A percentile compares a stretch with the other conserved stretches of the same genome.
phyloP scores from a whole-genome alignment of 2,329 filamentous ascomycete species.

The Trichoderma sp. region DNA sequence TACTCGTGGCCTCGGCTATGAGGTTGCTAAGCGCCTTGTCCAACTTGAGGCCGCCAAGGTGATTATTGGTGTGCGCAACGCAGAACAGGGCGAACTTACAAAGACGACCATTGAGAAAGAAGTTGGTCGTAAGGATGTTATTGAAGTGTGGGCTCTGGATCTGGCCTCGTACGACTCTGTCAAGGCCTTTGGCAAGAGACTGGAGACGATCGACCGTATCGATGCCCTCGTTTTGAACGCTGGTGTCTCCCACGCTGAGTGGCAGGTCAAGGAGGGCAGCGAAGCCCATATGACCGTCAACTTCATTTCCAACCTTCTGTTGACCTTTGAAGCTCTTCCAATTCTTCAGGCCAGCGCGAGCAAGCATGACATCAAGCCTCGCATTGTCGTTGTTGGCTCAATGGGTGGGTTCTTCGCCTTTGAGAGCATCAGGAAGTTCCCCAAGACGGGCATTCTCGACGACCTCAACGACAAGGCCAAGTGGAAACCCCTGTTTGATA shows the following conservation, averaged over 20 bases:
- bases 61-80: slow-evolving; percentile 44
- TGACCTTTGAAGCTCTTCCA: slow-evolving; percentile 47
- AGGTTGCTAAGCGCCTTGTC: slow-evolving; percentile 44
- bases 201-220: slow-evolving; percentile 39
- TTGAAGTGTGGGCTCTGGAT: slow-evolving; percentile 50
- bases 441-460: neutral
- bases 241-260: slow-evolving; percentile 24
- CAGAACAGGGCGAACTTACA: slow-evolving; percentile 45
- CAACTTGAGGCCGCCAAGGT: slow-evolving; percentile 43
- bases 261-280: slow-evolving; percentile 39
- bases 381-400: slow-evolving; percentile 38
- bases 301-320: slow-evolving; percentile 48
- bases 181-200: slow-evolving; percentile 38
- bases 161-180: slow-evolving; percentile 41
- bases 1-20: slow-evolving; percentile 44
- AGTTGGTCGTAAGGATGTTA: slow-evolving; percentile 28
- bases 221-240: slow-evolving; percentile 49
- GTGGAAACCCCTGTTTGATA: neutral
- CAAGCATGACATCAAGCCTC: slow-evolving; percentile 37
- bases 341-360: slow-evolving; percentile 40
- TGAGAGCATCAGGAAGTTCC: neutral
- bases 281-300: slow-evolving; percentile 49
- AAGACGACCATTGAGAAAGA: slow-evolving; percentile 37
- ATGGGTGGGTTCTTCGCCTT: neutral
- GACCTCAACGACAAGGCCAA: slow-evolving; percentile 6